Evolutionary conservation across 306 rosid genomes (phyloP).

Genomic region (Quillaja saponaria): DNA sequence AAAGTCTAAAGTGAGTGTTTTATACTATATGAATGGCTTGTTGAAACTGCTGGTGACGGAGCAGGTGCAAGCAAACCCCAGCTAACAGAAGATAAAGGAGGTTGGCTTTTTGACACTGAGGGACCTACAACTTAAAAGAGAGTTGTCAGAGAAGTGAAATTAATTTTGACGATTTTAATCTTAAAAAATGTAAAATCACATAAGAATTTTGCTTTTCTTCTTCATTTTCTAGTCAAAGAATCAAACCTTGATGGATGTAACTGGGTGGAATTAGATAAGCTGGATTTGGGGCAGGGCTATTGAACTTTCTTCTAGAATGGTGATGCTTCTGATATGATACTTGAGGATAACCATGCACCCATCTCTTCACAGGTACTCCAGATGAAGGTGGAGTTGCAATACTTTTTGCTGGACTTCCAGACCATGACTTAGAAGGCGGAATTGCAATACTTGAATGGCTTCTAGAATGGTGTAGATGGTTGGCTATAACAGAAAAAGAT

Average conservation of each 20-base stretch:
- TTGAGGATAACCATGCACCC: slow-evolving; percentile 49
- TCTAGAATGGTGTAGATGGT: slow-evolving; percentile 33
- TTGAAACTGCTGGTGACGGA: slow-evolving; percentile 50
- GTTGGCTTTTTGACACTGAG: slow-evolving; percentile 47
- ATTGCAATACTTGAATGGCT: slow-evolving; percentile 44
- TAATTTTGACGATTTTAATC: slow-evolving; percentile 19
- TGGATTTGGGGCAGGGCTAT: slow-evolving; percentile 43
- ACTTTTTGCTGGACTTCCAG: slow-evolving; percentile 23
- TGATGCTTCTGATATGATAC: slow-evolving; percentile 44
- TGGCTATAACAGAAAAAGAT: slow-evolving; percentile 37
- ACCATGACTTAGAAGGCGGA: neutral
- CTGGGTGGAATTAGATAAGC: slow-evolving; percentile 42
- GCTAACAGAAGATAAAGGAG: slow-evolving; percentile 48
- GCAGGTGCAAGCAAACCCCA: slow-evolving; percentile 49
- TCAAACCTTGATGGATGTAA: slow-evolving; percentile 57
- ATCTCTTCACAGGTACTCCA: slow-evolving; percentile 37
- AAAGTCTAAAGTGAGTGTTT: slow-evolving; percentile 20
- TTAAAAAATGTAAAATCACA: slow-evolving; percentile 15
- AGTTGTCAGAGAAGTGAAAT: slow-evolving; percentile 10
- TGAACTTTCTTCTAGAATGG: slow-evolving; percentile 38
- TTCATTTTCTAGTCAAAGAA: slow-evolving; percentile 10
- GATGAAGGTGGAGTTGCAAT: slow-evolving; percentile 46
- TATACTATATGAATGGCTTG: slow-evolving; percentile 53
- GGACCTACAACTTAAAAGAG: slow-evolving; percentile 43
- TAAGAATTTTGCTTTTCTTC: slow-evolving; percentile 1